Conservation (phyloP, 2,329 filamentous ascomycete species). For the Fonsecaea nubica region DNA sequence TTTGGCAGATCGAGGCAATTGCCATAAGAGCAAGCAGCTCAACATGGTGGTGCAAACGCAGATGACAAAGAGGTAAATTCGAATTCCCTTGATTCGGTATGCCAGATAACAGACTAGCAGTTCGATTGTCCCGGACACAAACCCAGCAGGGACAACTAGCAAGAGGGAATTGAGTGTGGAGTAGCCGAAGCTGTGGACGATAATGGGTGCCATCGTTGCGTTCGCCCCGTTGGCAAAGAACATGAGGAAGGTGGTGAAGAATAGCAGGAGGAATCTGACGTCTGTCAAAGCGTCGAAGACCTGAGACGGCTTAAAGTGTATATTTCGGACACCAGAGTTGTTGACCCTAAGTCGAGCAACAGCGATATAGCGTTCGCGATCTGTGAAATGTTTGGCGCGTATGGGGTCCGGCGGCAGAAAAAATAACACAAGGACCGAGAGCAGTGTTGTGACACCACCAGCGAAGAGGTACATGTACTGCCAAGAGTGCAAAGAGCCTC, state of each 20-base stretch:
- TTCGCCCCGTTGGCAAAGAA: conserved; percentile 74
- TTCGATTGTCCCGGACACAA: conserved; percentile 46
- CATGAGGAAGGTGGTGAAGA: conserved; percentile 71
- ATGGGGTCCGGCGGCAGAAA: conserved; percentile 70
- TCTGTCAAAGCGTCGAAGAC: conserved; percentile 65
- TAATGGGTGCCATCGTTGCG: conserved; percentile 71
- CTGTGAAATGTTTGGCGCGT: conserved; percentile 70
- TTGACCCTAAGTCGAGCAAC: conserved; percentile 68
- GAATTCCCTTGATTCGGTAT: conserved; percentile 46
- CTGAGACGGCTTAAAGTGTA: conserved; percentile 65
- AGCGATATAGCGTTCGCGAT: conserved; percentile 67
- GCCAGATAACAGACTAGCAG: conserved; percentile 51
- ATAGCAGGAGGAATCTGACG: conserved; percentile 67
- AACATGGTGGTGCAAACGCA: conserved; percentile 53
- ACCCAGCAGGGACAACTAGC: conserved; percentile 57
- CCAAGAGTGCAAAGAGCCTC: conserved; percentile 63
- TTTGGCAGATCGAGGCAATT: conserved; percentile 50
- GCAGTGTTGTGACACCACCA: conserved; percentile 65
- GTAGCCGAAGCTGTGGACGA: conserved; percentile 74
- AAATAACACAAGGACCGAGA: conserved; percentile 65
- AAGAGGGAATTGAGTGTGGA: conserved; percentile 69
- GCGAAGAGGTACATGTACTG: conserved; percentile 74
- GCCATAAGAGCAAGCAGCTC: conserved; percentile 53
- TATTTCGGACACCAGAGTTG: conserved; percentile 68
- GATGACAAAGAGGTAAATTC: conserved; percentile 50